These are phyloP conservation scores for Allomyces macrogynus DNA, from an alignment of 192 early-diverging fungal genomes.

Conservation along the genomic window DNA sequence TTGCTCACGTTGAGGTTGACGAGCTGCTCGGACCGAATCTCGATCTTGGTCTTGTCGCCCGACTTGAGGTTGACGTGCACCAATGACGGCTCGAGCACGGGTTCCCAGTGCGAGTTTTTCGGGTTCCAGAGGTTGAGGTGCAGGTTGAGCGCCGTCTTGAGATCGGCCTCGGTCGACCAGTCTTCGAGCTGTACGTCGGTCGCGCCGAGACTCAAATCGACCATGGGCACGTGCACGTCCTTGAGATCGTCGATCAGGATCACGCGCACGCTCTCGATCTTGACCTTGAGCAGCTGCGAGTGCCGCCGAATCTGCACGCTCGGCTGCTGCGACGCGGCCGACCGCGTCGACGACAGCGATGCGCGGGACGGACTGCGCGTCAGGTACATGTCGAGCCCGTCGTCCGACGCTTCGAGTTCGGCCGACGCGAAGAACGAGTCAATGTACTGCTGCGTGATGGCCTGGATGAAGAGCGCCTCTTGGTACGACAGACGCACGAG, in stretches of 20 bases:
- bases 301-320: background rate
- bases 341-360: background rate
- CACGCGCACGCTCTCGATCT: slow-evolving; percentile 44
- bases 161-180: slow-evolving; percentile 40
- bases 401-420: too few relatives aligned
- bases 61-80: slow-evolving; percentile 29
- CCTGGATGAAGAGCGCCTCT: slow-evolving; percentile 59
- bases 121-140: slow-evolving; percentile 88
- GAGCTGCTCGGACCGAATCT: slow-evolving; percentile 43
- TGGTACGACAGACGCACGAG: slow-evolving; percentile 69
- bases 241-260: slow-evolving; percentile 88
- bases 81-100: slow-evolving; percentile 78
- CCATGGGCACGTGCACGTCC: slow-evolving; percentile 63
- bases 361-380: background rate
- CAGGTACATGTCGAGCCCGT: too few relatives aligned
- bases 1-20: slow-evolving; percentile 79
- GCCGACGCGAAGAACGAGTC: too few relatives aligned
- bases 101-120: slow-evolving; percentile 97
- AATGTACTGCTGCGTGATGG: slow-evolving; percentile 6
- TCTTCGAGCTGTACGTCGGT: slow-evolving; percentile 58
- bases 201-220: slow-evolving; percentile 62
- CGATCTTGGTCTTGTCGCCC: slow-evolving; percentile 21
- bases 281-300: slow-evolving; percentile 22
- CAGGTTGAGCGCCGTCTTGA: slow-evolving; percentile 45
- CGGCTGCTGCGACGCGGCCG: background rate